Evolutionary conservation across 2,329 filamentous ascomycete genomes (phyloP).

Genomic region (Fusarium abutilonis): DNA sequence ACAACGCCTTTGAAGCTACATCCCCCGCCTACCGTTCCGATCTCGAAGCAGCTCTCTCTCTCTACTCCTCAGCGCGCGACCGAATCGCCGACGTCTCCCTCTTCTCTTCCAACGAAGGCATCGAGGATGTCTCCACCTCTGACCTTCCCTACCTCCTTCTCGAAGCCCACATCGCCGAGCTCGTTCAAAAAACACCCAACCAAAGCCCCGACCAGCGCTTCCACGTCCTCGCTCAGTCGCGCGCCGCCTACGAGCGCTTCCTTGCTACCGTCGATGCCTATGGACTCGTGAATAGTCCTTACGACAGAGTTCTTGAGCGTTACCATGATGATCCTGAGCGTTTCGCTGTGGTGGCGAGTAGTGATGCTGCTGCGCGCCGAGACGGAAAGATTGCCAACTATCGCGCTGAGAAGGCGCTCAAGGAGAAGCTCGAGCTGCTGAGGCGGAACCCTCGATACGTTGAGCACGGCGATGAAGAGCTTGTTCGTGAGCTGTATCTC

Average conservation of each 20-base stretch:
- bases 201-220: constrained; percentile 66
- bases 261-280: constrained; percentile 82
- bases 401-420: constrained; percentile 84
- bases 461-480: constrained; percentile 79
- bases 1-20: constrained; percentile 71
- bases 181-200: constrained; percentile 73
- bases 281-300: constrained; percentile 70
- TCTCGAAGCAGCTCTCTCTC: constrained; percentile 71
- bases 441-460: constrained; percentile 61
- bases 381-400: constrained; percentile 88
- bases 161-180: constrained; percentile 80
- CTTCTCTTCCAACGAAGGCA: constrained; percentile 88
- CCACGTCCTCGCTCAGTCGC: constrained; percentile 68
- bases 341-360: constrained; percentile 76
- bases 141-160: constrained; percentile 87
- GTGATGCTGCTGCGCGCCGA: constrained; percentile 72
- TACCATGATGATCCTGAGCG: constrained; percentile 77
- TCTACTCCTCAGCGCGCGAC: constrained; percentile 77
- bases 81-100: constrained; percentile 77
- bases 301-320: constrained; percentile 75
- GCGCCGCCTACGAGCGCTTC: constrained; percentile 80
- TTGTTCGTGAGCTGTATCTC: constrained; percentile 81
- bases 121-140: constrained; percentile 87
- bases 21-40: constrained; percentile 73
- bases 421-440: constrained; percentile 76